phyloP scores from a whole-genome alignment of 2,329 filamentous ascomycete genomes.

The Torrubiella hemipterigena region DNA sequence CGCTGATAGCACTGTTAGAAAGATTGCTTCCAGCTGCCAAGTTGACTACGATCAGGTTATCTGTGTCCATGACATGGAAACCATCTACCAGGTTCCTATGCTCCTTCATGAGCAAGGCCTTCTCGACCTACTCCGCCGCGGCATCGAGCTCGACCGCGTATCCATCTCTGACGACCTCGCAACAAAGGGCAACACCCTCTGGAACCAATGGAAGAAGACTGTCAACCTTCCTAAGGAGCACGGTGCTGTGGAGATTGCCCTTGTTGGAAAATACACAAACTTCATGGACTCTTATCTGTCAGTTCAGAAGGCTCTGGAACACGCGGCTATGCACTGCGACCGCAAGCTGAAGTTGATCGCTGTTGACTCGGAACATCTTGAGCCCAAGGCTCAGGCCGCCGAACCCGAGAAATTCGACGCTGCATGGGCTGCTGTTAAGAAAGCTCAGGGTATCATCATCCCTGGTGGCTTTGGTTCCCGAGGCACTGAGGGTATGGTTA shows the following conservation, averaged over 20 bases:
- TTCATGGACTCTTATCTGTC: constrained; percentile 79
- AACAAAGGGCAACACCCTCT: neutral
- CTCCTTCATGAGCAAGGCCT: constrained; percentile 76
- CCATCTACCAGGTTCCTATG: constrained; percentile 91
- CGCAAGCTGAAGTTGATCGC: constrained; percentile 70
- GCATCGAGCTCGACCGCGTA: constrained; percentile 53
- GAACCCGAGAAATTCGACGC: constrained; percentile 68
- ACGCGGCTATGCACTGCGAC: constrained; percentile 76
- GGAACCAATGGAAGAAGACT: neutral
- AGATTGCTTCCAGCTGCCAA: constrained; percentile 83
- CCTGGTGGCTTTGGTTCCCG: constrained; percentile 71
- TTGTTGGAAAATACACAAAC: constrained; percentile 86
- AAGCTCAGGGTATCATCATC: constrained; percentile 43
- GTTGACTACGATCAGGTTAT: constrained; percentile 77
- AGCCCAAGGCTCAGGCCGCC: constrained; percentile 46
- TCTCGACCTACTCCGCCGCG: constrained; percentile 48
- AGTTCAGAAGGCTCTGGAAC: constrained; percentile 78
- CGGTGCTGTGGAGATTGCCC: constrained; percentile 57
- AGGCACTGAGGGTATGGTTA: constrained; percentile 83
- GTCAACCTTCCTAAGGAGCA: neutral
- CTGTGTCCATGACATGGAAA: constrained; percentile 74
- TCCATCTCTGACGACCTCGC: constrained; percentile 40
- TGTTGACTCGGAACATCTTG: constrained; percentile 78
- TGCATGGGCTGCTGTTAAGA: constrained; percentile 71
- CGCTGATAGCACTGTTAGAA: constrained; percentile 61